Percentiles rank a stretch among this genome's conserved stretches.
phyloP scores from a whole-genome alignment of 495 filamentous ascomycete genomes.

The Hyphodiscus hymeniophilus region DNA sequence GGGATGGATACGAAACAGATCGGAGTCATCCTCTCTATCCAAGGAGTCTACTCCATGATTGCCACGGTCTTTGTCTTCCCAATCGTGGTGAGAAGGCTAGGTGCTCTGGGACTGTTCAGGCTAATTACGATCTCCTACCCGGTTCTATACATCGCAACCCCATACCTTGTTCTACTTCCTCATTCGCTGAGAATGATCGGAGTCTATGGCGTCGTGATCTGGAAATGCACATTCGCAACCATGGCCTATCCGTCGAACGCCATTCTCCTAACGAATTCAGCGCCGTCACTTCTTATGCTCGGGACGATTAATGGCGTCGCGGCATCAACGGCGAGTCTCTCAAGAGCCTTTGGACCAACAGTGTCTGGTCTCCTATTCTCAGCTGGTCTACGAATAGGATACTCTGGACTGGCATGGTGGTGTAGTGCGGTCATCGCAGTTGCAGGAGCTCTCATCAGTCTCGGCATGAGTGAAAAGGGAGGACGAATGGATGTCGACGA shows the following conservation, averaged over 20 bases:
- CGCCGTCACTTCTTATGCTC: slow-evolving; percentile 69
- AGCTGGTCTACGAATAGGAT: slow-evolving; percentile 67
- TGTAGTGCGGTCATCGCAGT: slow-evolving; percentile 67
- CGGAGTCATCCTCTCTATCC: slow-evolving; percentile 77
- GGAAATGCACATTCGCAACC: slow-evolving; percentile 82
- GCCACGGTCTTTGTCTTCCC: slow-evolving; percentile 80
- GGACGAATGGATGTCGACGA: slow-evolving; percentile 32
- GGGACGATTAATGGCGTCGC: slow-evolving; percentile 91
- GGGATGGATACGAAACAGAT: slow-evolving; percentile 73
- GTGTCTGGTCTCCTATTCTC: slow-evolving; percentile 80
- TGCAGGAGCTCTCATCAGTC: slow-evolving; percentile 51
- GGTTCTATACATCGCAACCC: slow-evolving; percentile 77
- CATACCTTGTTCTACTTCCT: slow-evolving; percentile 83
- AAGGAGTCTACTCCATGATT: slow-evolving; percentile 84
- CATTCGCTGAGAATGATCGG: slow-evolving; percentile 58
- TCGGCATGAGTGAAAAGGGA: slow-evolving; percentile 38
- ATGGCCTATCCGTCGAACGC: slow-evolving; percentile 80
- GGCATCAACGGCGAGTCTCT: slow-evolving; percentile 80
- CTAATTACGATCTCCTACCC: slow-evolving; percentile 75
- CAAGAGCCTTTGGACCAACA: slow-evolving; percentile 79
- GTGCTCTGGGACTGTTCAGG: slow-evolving; percentile 70
- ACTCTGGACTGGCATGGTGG: slow-evolving; percentile 91
- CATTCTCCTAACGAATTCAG: slow-evolving; percentile 77
- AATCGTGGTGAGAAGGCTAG: slow-evolving; percentile 59
- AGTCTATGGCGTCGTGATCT: slow-evolving; percentile 65